Evolutionary conservation across 345 rosid genomes (phyloP).

Genomic region (Syzygium oleosum): DNA sequence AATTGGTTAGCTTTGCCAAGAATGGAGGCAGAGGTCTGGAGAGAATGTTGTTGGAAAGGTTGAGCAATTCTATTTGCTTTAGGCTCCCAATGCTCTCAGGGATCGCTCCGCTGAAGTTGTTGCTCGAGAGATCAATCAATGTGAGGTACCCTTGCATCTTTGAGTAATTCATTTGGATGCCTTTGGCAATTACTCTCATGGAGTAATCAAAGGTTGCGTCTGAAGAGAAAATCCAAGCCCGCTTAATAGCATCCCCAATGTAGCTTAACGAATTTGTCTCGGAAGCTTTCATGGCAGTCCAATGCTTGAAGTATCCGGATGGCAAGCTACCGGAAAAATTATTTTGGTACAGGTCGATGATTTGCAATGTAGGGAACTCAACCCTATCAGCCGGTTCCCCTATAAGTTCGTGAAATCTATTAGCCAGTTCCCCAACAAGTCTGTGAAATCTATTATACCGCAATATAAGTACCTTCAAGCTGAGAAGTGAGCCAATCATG

Average conservation of each 20-base stretch:
- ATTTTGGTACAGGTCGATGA: constrained; percentile 1
- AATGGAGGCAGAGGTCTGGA: too few species aligned
- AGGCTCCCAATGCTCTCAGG: too few species aligned
- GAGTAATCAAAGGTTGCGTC: neutral
- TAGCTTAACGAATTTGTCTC: neutral
- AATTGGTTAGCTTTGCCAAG: too few species aligned
- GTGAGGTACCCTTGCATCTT: neutral
- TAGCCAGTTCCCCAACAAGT: neutral
- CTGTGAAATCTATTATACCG: constrained; percentile 1
- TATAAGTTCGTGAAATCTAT: neutral
- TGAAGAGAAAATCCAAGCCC: neutral
- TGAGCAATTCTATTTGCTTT: too few species aligned
- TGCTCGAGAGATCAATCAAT: neutral
- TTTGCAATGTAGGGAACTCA: neutral
- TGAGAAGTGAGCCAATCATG: neutral
- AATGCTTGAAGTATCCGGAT: neutral
- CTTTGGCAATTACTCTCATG: neutral
- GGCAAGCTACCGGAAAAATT: constrained; percentile 3
- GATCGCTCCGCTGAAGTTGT: too few species aligned
- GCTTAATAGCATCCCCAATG: neutral
- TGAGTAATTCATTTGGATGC: neutral
- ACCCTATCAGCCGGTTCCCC: rapidly evolving
- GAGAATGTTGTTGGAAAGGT: too few species aligned
- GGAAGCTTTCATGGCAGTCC: neutral
- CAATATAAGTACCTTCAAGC: constrained; percentile 2